phyloP scores from a whole-genome alignment of 1,284 basidiomycete genomes.

The Exobasidium rhododendri region DNA sequence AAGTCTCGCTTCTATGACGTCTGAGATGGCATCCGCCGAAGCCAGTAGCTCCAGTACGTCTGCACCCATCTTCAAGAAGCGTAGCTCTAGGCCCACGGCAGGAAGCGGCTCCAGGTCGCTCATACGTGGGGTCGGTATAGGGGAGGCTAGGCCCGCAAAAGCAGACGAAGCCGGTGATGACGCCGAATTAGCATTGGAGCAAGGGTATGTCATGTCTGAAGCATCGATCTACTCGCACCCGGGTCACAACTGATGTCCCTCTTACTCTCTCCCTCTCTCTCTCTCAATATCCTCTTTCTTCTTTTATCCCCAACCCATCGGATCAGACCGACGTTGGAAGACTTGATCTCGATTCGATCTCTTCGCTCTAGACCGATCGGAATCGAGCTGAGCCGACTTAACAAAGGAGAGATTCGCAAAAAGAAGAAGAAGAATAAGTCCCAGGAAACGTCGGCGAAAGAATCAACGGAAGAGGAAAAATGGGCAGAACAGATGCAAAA shows the following conservation, averaged over 20 bases:
- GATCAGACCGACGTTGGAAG: constrained; percentile 49
- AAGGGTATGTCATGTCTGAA: neutral
- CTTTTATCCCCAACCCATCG: too few species aligned
- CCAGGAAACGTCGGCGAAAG: constrained; percentile 22
- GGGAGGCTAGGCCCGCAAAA: neutral
- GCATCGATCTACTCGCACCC: too few species aligned
- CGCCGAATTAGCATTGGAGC: neutral
- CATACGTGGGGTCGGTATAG: neutral
- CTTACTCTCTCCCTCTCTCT: too few species aligned
- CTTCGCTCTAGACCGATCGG: constrained; percentile 70
- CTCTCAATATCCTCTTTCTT: too few species aligned
- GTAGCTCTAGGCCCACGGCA: neutral
- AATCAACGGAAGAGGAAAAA: constrained; percentile 21
- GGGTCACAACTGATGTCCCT: neutral
- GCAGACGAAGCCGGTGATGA: neutral
- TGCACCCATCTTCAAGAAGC: neutral
- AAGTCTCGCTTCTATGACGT: neutral
- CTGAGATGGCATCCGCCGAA: neutral
- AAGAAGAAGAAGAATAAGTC: constrained; percentile 61
- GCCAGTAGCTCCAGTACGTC: neutral
- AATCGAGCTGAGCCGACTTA: constrained; percentile 79
- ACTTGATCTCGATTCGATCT: constrained; percentile 78
- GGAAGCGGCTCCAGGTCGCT: neutral
- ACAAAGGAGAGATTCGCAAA: constrained; percentile 75
- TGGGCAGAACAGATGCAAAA: constrained; percentile 27